Evolutionary conservation across 192 early-diverging fungal species (phyloP), one percentile per base, ranked within the genome.

Genomic region (Linnemannia schmuckeri): DNA sequence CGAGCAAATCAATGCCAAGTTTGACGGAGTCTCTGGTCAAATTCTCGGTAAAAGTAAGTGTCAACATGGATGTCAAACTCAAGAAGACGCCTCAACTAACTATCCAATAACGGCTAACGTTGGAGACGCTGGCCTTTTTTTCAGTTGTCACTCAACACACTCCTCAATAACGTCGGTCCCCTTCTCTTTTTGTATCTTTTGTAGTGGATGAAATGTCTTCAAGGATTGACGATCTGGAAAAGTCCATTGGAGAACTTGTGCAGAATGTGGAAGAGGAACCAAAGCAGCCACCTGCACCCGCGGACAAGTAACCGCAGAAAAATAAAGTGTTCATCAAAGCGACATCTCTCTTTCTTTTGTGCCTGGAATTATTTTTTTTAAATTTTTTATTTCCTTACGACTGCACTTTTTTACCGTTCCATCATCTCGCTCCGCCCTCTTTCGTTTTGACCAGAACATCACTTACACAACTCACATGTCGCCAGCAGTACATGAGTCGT

Each of bases 221-320:
- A 12, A 87, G 80, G 72, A 81, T 87, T 38, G 85, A 87, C n/a
- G 85, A 87, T 27, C 27, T 87, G 37, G 85, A 87, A 81, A 87
- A 81, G 40, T 87, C 85, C 13, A 87, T 87, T 35, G 85, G 85
- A 22, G 85, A 87, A 40, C 76, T 87, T 22, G 85, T 87, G 33
- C 85, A 87, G 38, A 78, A 66, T 38, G 85, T 73, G 3, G 85
- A 87, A 40, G 85, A 87, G 24, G 85, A 87, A 6, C 44, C 72
- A 42, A 81, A 78, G 42, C 74, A 71, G 47, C 69, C 74, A 61
- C 70, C 74, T 17, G 18, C 35, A 33, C 27, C 61, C 13, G 27
- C 61, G 2, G 61, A 66, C 30, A 66, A 66, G 61, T 66, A 33
- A 20, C 44, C 27, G 42, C 41, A 47, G 6, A 13, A 33, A 41